A percentile compares a stretch with the other conserved stretches of the same genome.
Evolutionary conservation across 495 filamentous ascomycete genomes (phyloP).

Genomic region (Xylaria longipes): DNA sequence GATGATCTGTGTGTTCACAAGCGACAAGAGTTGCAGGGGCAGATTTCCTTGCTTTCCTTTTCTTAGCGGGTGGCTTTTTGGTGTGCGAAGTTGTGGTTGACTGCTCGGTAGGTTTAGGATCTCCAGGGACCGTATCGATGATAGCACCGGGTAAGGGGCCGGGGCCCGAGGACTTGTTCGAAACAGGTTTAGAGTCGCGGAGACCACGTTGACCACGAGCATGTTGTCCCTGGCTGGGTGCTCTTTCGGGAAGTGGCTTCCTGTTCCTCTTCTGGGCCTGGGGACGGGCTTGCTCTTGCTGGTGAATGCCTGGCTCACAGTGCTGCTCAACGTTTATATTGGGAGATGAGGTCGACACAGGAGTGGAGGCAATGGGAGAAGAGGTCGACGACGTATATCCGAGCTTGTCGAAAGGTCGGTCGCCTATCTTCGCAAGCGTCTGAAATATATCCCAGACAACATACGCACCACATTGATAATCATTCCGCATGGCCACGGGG

Average conservation of each 20-base stretch:
- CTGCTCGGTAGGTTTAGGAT: not conserved
- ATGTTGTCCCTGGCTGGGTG: constrained; percentile 26
- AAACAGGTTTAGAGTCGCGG: not conserved
- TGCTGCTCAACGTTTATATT: not conserved
- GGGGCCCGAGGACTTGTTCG: constrained; percentile 5
- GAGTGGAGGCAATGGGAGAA: not conserved
- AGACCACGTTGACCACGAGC: not conserved
- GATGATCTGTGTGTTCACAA: not conserved
- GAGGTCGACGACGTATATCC: constrained; percentile 32
- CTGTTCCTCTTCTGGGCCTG: constrained; percentile 33
- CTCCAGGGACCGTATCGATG: not conserved
- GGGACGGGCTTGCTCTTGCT: constrained; percentile 1
- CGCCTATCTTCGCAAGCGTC: constrained; percentile 38
- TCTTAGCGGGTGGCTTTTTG: constrained; percentile 26
- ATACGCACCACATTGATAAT: constrained; percentile 42
- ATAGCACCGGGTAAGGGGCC: constrained; percentile 12
- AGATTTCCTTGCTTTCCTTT: constrained; percentile 40
- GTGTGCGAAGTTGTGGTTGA: not conserved
- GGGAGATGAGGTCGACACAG: not conserved
- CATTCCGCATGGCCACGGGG: constrained; percentile 42
- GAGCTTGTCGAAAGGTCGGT: constrained; percentile 40
- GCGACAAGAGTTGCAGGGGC: constrained; percentile 30
- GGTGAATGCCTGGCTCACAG: not conserved
- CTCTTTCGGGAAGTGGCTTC: constrained; percentile 9
- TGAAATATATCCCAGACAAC: constrained; percentile 43